Evolutionary conservation across 2,329 filamentous ascomycete genomes (phyloP).

Genomic region (Mycocentrospora acerina): DNA sequence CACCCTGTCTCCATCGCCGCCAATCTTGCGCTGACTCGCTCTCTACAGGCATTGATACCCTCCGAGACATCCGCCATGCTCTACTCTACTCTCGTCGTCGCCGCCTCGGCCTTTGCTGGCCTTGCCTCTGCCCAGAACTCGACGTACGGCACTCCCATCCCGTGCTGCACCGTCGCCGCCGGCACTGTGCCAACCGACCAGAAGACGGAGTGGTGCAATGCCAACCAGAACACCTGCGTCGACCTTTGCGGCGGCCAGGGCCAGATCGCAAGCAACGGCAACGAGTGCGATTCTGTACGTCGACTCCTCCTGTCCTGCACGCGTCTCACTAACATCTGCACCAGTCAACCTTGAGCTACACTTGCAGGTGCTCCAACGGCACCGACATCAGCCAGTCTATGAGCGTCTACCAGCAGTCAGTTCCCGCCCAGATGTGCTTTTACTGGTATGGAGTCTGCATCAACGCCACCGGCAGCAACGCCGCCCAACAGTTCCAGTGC

Average conservation of each 20-base stretch:
- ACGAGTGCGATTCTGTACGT: constrained; percentile 61
- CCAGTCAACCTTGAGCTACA: constrained; percentile 55
- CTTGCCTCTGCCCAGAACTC: constrained; percentile 49
- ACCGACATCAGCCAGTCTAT: constrained; percentile 48
- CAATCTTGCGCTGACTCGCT: constrained; percentile 28
- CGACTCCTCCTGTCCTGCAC: too few relatives aligned
- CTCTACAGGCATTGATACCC: constrained; percentile 41
- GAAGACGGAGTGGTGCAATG: constrained; percentile 57
- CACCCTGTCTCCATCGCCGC: constrained; percentile 11
- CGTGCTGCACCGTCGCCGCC: constrained; percentile 47
- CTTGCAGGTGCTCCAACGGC: constrained; percentile 60
- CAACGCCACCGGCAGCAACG: constrained; percentile 41
- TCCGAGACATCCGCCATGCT: constrained; percentile 45
- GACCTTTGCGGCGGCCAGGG: constrained; percentile 56
- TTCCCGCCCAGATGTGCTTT: constrained; percentile 63
- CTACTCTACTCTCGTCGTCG: constrained; percentile 50
- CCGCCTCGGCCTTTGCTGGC: constrained; percentile 50
- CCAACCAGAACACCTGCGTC: constrained; percentile 61
- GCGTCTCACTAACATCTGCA: constrained; percentile 21
- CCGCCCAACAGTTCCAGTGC: constrained; percentile 49
- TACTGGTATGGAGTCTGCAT: constrained; percentile 50
- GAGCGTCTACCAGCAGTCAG: constrained; percentile 56
- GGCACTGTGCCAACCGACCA: constrained; percentile 39
- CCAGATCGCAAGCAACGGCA: constrained; percentile 45
- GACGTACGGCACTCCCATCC: constrained; percentile 36